Conservation (phyloP, 371 early-diverging fungal genomes). For the Caulochytrium protostelioides region DNA sequence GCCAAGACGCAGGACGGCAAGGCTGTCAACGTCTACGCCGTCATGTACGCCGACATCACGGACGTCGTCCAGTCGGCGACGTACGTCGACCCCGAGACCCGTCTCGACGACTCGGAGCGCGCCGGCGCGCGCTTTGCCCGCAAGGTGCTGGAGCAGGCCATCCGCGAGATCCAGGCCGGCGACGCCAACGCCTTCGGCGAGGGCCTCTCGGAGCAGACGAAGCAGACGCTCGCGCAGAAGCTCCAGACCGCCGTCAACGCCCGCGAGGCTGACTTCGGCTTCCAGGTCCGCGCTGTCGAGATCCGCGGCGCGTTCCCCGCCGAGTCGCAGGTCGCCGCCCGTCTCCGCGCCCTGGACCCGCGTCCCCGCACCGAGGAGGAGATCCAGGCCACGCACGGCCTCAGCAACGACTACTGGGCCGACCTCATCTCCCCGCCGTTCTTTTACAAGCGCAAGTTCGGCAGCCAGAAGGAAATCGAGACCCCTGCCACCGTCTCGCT, state of each 20-base stretch:
- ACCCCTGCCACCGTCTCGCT: slow-evolving; percentile 21
- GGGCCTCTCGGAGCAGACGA: slow-evolving; percentile 8
- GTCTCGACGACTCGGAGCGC: slow-evolving; percentile 22
- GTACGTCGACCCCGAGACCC: slow-evolving; percentile 22
- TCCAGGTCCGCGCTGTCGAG: slow-evolving; percentile 14
- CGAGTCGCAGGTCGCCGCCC: slow-evolving; percentile 13
- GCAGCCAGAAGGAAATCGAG: slow-evolving; percentile 16
- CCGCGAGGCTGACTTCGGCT: slow-evolving; percentile 12
- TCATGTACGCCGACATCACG: slow-evolving; percentile 17
- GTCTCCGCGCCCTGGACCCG: slow-evolving; percentile 24
- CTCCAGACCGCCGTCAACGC: slow-evolving; percentile 12
- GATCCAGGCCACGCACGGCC: slow-evolving; percentile 14
- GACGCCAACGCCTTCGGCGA: slow-evolving; percentile 1
- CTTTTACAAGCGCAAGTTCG: slow-evolving; percentile 23
- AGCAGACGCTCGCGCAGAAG: slow-evolving; percentile 11
- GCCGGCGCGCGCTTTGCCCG: slow-evolving; percentile 19
- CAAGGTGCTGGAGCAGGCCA: slow-evolving; percentile 10
- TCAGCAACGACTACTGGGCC: slow-evolving; percentile 22
- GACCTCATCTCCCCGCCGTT: slow-evolving; percentile 18
- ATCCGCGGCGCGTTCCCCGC: slow-evolving; percentile 23
- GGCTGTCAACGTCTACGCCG: slow-evolving; percentile 22
- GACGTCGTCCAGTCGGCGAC: slow-evolving; percentile 19
- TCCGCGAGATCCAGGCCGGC: slow-evolving; percentile 9
- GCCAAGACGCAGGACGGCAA: slow-evolving; percentile 16
- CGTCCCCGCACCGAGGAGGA: slow-evolving; percentile 13